Evolutionary conservation across 345 rosid genomes (phyloP), one percentile per base, ranked within the genome.

Genomic region (Populus ilicifolia): DNA sequence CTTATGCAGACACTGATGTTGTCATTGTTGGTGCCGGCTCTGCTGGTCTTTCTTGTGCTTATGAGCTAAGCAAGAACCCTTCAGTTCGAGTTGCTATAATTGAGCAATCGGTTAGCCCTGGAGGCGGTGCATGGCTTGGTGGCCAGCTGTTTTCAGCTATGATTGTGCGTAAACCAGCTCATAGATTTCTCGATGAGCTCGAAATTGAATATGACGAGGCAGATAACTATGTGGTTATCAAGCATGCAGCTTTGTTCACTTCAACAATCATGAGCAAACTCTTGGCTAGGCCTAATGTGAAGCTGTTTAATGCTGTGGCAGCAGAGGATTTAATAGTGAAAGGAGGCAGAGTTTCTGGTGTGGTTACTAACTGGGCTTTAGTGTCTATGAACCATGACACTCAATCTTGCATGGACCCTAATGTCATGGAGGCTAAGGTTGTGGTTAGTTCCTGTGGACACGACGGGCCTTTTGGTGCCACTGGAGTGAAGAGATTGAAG

Each of bases 401-500:
- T 70, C 98, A 94, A 75, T 94, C 97, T n/a, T 91, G 98, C 77
- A 92, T 94, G 98, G 98, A 94, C 86, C 97, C 97, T 0, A 94
- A 94, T 68, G 92, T 94, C 17, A 94, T 94, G 98, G 98, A 94
- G 83, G 87, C 98, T 8, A 94, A 92, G 91, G 84, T 94, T 14
- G 97, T 92, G 21, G 97, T 94, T n/a, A 94, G 97, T 80, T 94
- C 98, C 0, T 92, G 98, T 54, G 98, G 98, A 1, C 98, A 94
- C 17, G 98, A 94, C 14, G 97, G 98, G 29, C 98, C 96, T 0
- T 91, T 94, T 29, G 97, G 98, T 16, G 98, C 98, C 52, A 92
- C 97, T 0, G 98, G 98, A 6, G 97, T 92, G 5, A 78, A 78
- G 76, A 72, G 76, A 41, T 39, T 78, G 72, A 78, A 48, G 72